Evolutionary conservation across 768 basidiomycete species (phyloP).

Genomic region (Sporobolomyces roseus): DNA sequence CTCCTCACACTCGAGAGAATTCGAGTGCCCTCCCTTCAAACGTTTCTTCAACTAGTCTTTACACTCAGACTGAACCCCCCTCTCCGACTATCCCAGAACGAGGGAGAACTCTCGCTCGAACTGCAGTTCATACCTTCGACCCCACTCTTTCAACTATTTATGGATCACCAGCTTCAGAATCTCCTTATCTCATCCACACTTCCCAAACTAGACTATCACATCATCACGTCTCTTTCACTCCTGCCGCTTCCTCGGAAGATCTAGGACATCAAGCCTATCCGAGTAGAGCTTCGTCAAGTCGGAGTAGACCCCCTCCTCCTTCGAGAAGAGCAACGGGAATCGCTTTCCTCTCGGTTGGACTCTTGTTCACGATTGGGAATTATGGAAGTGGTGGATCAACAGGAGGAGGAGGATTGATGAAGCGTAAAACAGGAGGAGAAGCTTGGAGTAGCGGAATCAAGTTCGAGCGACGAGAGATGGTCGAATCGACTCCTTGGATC

Average conservation of each 20-base stretch:
- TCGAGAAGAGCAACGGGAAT: slow-evolving; percentile 46
- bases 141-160: not conserved
- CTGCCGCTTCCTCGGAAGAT: not conserved
- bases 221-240: slow-evolving; percentile 25
- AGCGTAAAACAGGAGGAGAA: not conserved
- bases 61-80: slow-evolving; percentile 16
- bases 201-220: not conserved
- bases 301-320: slow-evolving; percentile 39
- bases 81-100: slow-evolving; percentile 30
- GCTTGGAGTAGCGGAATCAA: slow-evolving; percentile 2
- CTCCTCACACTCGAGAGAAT: not conserved
- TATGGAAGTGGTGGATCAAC: too few relatives aligned
- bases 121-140: not conserved
- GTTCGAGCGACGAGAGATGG: not conserved
- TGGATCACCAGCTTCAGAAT: too few relatives aligned
- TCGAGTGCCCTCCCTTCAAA: too few relatives aligned
- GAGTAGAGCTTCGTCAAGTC: slow-evolving; percentile 27
- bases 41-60: too few relatives aligned
- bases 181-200: not conserved
- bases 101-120: slow-evolving; percentile 19
- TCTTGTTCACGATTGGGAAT: slow-evolving; percentile 38
- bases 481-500: not conserved
- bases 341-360: slow-evolving; percentile 40
- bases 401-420: not conserved
- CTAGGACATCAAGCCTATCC: not conserved